Percentiles rank a stretch among this genome's conserved stretches.
These are phyloP conservation scores for Ganoderma meredithae DNA, from an alignment of 1,284 basidiomycete genomes.

Conservation along the genomic window DNA sequence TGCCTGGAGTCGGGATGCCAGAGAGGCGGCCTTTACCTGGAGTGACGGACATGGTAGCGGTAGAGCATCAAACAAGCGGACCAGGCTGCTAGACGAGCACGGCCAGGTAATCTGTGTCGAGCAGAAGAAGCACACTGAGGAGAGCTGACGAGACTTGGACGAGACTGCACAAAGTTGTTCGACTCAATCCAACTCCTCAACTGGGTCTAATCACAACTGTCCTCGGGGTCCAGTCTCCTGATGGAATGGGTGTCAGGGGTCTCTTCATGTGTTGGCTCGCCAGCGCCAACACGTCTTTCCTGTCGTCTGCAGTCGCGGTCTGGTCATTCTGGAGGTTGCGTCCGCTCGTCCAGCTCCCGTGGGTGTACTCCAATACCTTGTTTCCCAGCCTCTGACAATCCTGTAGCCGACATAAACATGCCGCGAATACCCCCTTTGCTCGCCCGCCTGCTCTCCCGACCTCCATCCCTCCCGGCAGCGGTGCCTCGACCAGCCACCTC, in stretches of 20 bases:
- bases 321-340: neutral
- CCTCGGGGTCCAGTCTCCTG: conserved; percentile 20
- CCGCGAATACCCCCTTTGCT: conserved; percentile 40
- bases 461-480: conserved; percentile 28
- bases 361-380: neutral
- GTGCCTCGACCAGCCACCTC: conserved; percentile 22
- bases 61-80: conserved; percentile 25
- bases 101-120: conserved; percentile 15
- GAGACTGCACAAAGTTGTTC: conserved; percentile 21
- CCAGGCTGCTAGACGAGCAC: conserved; percentile 8
- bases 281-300: conserved; percentile 22
- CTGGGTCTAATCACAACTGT: conserved; percentile 15
- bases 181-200: conserved; percentile 17
- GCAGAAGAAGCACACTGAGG: conserved; percentile 11
- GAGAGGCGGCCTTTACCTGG: conserved; percentile 63
- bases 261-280: neutral
- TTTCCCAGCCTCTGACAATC: neutral
- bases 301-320: conserved; percentile 20
- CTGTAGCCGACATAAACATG: conserved; percentile 23
- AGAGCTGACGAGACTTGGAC: conserved; percentile 10
- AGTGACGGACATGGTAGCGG: conserved; percentile 48
- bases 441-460: conserved; percentile 34
- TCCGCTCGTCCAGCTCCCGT: conserved; percentile 10
- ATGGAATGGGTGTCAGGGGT: conserved; percentile 15
- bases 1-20: conserved; percentile 67